Base-by-base conservation (phyloP, 2,329 filamentous ascomycete species). In the Xylaria sp. region DNA sequence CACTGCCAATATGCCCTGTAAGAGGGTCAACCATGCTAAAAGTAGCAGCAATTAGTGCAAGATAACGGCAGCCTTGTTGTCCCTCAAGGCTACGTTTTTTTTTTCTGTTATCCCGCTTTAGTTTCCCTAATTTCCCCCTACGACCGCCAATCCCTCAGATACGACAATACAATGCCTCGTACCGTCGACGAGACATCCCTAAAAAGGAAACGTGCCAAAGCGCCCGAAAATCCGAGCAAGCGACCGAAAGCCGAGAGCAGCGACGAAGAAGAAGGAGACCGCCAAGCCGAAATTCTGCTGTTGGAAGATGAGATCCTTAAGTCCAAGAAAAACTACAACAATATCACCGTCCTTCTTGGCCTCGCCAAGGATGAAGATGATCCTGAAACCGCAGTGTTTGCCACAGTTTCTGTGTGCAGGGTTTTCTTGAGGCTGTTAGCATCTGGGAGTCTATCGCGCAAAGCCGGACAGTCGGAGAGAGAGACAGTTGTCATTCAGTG, bases 301-400 rank as follows among this genome's bases (percentile, higher is more conserved):
- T 86, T 97, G 63, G 94, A 97, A 82, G 85, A 88, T 71, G 90
- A 92, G 66, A 94, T 98, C 64, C 82, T 94, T 70, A 90, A 96
- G 79, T 97, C 94, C 59, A 92, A 90, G 77, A 93, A 94, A 80
- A 88, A 97, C 81, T 97, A 97, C 85, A 97, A 97, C 84, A 93
- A 97, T 77, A 95, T 98, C 76, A 86, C 89, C 7, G 88, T 86
- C 11, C 82, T 98, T 44, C 83, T 97, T 54, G 85, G 86, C 49
- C 86, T 89, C 75, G 81, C 89, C 44, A 78, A 86, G 75, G 83
- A 82, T 42, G 80, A 85, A 2, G 78, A 83, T 23, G 83, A 86
- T 20, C 79, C 83, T 1, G 87, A 90, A 51, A 83, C 88, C 4
- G 85, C 88, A 11, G 83, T 93, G 56, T 82, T 92, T 40, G 92